A percentile compares a stretch with the other conserved stretches of the same genome.
Conservation (phyloP, 192 early-diverging fungal species). For the Dissophora ornata region DNA sequence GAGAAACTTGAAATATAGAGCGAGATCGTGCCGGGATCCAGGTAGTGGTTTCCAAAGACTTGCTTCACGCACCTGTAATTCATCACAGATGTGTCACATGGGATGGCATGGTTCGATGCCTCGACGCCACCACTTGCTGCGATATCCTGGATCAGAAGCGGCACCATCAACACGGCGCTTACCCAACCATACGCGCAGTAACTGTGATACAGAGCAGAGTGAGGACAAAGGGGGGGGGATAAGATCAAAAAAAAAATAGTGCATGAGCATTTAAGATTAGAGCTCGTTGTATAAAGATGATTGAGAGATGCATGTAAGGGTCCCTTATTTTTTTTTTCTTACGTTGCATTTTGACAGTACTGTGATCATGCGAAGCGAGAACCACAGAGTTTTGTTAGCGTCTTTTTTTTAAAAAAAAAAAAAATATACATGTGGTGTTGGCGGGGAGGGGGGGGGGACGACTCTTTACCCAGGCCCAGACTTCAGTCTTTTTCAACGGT, state of each 20-base stretch:
- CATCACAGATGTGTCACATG: constrained; percentile 18
- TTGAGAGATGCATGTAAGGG: background rate
- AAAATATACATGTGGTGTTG: no score
- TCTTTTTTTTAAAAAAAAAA: no score
- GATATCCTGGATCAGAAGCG: constrained; percentile 37
- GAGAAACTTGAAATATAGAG: constrained; percentile 54
- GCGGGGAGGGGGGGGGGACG: no score
- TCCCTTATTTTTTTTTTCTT: background rate
- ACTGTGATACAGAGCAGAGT: background rate
- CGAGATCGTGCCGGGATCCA: constrained; percentile 49
- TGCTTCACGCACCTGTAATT: constrained; percentile 38
- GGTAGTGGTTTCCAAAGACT: constrained; percentile 38
- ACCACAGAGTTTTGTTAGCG: background rate
- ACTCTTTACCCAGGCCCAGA: constrained; percentile 30
- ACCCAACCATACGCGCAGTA: constrained; percentile 50
- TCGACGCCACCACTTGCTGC: constrained; percentile 34
- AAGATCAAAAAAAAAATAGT: background rate
- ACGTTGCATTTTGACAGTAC: constrained; percentile 53
- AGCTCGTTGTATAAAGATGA: background rate
- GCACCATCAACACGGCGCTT: constrained; percentile 44
- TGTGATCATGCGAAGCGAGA: background rate
- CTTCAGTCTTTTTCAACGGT: constrained; percentile 30
- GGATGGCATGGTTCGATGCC: constrained; percentile 13
- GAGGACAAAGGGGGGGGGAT: background rate
- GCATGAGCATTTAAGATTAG: background rate